phyloP scores from a whole-genome alignment of 768 basidiomycete genomes.

The Lactarius sanguifluus region DNA sequence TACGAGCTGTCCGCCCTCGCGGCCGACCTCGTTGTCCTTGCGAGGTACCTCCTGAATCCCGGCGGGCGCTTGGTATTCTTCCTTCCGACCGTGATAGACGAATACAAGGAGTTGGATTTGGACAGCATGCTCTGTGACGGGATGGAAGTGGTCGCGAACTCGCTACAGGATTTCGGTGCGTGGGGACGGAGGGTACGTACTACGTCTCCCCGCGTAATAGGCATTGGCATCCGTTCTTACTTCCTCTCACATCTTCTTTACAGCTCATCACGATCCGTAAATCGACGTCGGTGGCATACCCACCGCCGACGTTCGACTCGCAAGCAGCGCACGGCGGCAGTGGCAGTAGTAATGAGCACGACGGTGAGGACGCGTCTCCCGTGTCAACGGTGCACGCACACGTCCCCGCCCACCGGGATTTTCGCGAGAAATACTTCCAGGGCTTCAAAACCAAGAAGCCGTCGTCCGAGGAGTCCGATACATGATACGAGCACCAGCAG shows the following conservation, averaged over 20 bases:
- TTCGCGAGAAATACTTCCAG: slow-evolving; percentile 84
- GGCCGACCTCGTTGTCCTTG: slow-evolving; percentile 74
- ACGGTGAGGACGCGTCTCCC: background rate
- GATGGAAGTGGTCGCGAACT: slow-evolving; percentile 87
- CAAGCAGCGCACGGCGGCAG: background rate
- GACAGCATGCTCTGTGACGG: slow-evolving; percentile 76
- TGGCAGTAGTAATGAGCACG: slow-evolving; percentile 3
- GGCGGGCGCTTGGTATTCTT: slow-evolving; percentile 93
- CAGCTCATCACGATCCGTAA: slow-evolving; percentile 93
- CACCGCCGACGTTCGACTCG: slow-evolving; percentile 56
- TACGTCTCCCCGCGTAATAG: slow-evolving; percentile 19
- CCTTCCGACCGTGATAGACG: slow-evolving; percentile 87
- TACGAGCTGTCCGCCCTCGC: slow-evolving; percentile 89
- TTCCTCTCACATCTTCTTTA: background rate
- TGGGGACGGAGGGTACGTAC: slow-evolving; percentile 87
- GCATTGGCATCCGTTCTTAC: slow-evolving; percentile 5
- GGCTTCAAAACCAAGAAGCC: slow-evolving; percentile 72
- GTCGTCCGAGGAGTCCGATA: background rate
- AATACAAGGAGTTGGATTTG: slow-evolving; percentile 87
- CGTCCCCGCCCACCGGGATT: slow-evolving; percentile 85
- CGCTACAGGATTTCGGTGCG: slow-evolving; percentile 88
- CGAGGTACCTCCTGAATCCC: slow-evolving; percentile 82
- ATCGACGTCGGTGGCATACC: slow-evolving; percentile 43
- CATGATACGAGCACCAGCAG: background rate
- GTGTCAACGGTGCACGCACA: slow-evolving; percentile 41